Conservation (phyloP, 345 rosid species). For the Erucastrum elatum region DNA sequence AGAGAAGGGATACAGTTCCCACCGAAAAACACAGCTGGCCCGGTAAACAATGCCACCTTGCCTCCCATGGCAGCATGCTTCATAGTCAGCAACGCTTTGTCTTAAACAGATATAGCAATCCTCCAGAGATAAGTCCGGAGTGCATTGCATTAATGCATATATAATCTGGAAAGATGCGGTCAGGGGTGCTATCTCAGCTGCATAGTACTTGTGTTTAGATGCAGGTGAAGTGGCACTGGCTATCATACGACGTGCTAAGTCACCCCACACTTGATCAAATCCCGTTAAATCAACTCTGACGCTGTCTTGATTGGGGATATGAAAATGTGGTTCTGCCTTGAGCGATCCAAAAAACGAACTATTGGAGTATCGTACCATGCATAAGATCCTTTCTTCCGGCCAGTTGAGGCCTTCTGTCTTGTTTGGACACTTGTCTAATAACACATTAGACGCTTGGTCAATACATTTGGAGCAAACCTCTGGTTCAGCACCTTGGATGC, state of each 20-base stretch:
- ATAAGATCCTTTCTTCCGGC: neutral
- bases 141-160: constrained; percentile 22
- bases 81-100: neutral
- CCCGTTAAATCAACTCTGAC: neutral
- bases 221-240: constrained; percentile 8
- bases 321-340: neutral
- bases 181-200: neutral
- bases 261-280: neutral
- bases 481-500: constrained; percentile 30
- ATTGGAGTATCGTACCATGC: constrained; percentile 46
- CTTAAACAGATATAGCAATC: constrained; percentile 14
- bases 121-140: constrained; percentile 28
- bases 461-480: constrained; percentile 18
- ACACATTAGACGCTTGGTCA: neutral
- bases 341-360: constrained; percentile 5
- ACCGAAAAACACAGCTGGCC: neutral
- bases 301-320: neutral
- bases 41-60: neutral
- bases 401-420: constrained; percentile 33
- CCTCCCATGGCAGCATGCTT: neutral
- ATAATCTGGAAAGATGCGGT: neutral
- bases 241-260: neutral
- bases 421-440: constrained; percentile 27
- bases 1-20: neutral
- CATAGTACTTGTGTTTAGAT: neutral